phyloP scores from a whole-genome alignment of 345 rosid species.

The Murraya paniculata region DNA sequence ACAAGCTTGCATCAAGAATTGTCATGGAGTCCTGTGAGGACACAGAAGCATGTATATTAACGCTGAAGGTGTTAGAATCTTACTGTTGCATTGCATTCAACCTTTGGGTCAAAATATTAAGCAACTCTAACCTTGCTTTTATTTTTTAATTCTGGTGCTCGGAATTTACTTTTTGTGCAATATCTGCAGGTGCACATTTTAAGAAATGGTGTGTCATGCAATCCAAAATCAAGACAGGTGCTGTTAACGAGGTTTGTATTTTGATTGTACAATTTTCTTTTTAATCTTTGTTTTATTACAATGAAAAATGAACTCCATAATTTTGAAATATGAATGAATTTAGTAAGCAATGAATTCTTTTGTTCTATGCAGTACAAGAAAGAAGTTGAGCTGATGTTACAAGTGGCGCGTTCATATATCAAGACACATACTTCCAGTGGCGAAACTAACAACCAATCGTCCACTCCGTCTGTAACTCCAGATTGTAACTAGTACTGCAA shows the following conservation, averaged over 20 bases:
- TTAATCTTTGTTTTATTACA: background rate
- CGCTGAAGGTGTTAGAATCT: background rate
- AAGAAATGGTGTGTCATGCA: conserved; percentile 99
- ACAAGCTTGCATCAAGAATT: background rate
- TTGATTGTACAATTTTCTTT: background rate
- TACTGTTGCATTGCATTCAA: background rate
- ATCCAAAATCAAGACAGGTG: conserved; percentile 87
- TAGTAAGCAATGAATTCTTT: background rate
- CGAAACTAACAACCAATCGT: conserved; percentile 7
- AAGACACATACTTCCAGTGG: conserved; percentile 28
- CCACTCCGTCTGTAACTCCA: conserved; percentile 24
- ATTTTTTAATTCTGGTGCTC: background rate
- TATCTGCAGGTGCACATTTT: conserved; percentile 77
- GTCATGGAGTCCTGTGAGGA: background rate
- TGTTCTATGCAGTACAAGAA: conserved; percentile 62
- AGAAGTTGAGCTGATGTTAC: conserved; percentile 74
- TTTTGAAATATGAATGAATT: background rate
- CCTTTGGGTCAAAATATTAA: background rate
- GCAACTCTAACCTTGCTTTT: background rate
- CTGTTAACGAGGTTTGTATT: conserved; percentile 67
- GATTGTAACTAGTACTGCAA: conserved; percentile 24
- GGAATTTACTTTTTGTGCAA: background rate
- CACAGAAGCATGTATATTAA: background rate
- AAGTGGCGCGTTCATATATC: conserved; percentile 40
- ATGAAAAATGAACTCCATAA: background rate